These are phyloP conservation scores for Aciculosporium take DNA, from an alignment of 2,329 filamentous ascomycete genomes.

Conservation along the genomic window DNA sequence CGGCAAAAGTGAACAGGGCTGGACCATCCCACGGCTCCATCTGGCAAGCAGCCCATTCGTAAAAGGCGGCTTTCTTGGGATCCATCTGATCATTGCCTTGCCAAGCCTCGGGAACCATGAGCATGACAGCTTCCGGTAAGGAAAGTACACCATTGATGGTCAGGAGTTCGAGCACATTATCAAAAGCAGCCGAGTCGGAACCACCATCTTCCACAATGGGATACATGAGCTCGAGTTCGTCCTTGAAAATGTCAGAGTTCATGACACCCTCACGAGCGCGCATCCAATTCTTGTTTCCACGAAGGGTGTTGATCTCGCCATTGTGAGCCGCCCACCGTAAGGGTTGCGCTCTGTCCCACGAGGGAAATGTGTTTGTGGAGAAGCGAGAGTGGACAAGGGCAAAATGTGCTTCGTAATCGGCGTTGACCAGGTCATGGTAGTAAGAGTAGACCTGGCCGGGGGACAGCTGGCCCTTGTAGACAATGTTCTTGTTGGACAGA, in stretches of 20 bases:
- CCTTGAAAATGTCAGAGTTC: constrained; percentile 82
- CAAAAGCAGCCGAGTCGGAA: constrained; percentile 91
- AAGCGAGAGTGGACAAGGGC: constrained; percentile 94
- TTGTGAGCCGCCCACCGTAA: constrained; percentile 96
- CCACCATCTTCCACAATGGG: constrained; percentile 94
- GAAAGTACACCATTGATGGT: constrained; percentile 94
- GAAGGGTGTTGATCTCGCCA: constrained; percentile 93
- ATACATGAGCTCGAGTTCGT: constrained; percentile 80
- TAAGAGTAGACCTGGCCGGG: constrained; percentile 95
- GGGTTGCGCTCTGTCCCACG: constrained; percentile 94
- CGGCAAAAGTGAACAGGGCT: constrained; percentile 90
- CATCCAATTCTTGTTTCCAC: constrained; percentile 99
- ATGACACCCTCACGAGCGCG: constrained; percentile 88
- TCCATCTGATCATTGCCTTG: constrained; percentile 89
- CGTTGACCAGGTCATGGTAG: constrained; percentile 91
- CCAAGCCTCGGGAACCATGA: constrained; percentile 98
- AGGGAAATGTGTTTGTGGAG: constrained; percentile 96
- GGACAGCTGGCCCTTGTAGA: constrained; percentile 94
- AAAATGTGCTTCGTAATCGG: constrained; percentile 95
- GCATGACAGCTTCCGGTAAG: constrained; percentile 89
- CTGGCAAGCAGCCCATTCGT: constrained; percentile 95
- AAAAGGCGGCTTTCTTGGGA: constrained; percentile 89
- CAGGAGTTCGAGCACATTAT: constrained; percentile 87
- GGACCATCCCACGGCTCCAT: constrained; percentile 99
- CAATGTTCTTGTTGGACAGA: constrained; percentile 93